phyloP scores from a whole-genome alignment of 2,329 filamentous ascomycete species.

The Microdochium nivale region DNA sequence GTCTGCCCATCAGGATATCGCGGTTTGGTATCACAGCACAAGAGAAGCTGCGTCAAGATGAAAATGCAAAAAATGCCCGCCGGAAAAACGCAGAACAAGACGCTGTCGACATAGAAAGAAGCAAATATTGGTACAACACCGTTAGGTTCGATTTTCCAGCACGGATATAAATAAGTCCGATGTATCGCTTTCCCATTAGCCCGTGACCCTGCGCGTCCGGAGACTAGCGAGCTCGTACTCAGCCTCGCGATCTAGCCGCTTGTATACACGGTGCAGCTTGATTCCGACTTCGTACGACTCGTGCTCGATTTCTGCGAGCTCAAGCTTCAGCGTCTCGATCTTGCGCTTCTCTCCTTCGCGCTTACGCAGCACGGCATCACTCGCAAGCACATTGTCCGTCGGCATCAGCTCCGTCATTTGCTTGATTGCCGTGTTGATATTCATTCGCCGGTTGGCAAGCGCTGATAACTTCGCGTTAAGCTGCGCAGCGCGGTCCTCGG shows the following conservation, averaged over 20 bases:
- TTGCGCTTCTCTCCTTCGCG: slow-evolving; percentile 53
- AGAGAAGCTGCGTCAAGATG: neutral
- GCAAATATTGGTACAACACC: neutral
- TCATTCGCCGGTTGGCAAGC: slow-evolving; percentile 58
- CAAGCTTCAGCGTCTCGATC: slow-evolving; percentile 54
- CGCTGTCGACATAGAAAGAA: neutral
- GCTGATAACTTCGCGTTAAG: slow-evolving; percentile 58
- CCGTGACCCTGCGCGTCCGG: slow-evolving; percentile 73
- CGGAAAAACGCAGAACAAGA: too few species aligned
- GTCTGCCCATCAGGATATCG: too few species aligned
- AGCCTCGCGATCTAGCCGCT: slow-evolving; percentile 60
- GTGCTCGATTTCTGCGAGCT: slow-evolving; percentile 64
- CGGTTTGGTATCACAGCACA: neutral
- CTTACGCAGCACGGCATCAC: slow-evolving; percentile 50
- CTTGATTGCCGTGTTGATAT: slow-evolving; percentile 63
- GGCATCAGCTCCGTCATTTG: slow-evolving; percentile 76
- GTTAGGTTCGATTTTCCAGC: neutral
- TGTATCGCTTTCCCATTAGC: slow-evolving; percentile 28
- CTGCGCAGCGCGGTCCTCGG: slow-evolving; percentile 55
- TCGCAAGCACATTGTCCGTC: slow-evolving; percentile 58
- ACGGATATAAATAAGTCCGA: neutral
- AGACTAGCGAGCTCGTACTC: slow-evolving; percentile 58
- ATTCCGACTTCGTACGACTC: slow-evolving; percentile 75
- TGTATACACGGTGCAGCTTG: slow-evolving; percentile 65
- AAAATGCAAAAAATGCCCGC: neutral